These are phyloP conservation scores for Candida piceae DNA, from an alignment of 805 yeast genomes.

Conservation along the genomic window DNA sequence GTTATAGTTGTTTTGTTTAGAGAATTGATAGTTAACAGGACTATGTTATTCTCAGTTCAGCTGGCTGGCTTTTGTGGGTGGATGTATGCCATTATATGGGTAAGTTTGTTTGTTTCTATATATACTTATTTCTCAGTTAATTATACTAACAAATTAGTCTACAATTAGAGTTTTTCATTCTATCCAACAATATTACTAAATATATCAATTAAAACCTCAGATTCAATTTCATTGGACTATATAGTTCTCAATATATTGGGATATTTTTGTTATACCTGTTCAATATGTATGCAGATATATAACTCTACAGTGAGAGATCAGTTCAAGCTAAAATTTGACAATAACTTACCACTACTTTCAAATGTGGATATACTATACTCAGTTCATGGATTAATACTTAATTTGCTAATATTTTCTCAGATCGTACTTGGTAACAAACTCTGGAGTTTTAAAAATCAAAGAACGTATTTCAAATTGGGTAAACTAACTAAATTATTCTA, in stretches of 20 bases:
- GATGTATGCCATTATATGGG: slow-evolving; percentile 27
- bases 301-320: slow-evolving; percentile 28
- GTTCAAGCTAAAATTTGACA: slow-evolving; percentile 29
- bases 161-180: slow-evolving; percentile 38
- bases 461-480: slow-evolving; percentile 22
- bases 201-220: slow-evolving; percentile 35
- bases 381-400: slow-evolving; percentile 41
- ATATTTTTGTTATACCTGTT: slow-evolving; percentile 37
- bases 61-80: slow-evolving; percentile 23
- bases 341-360: slow-evolving; percentile 36
- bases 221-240: slow-evolving; percentile 47
- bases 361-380: slow-evolving; percentile 43
- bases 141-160: neutral
- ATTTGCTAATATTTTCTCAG: slow-evolving; percentile 35
- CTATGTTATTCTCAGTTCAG: no score
- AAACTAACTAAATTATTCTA: slow-evolving; percentile 17
- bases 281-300: slow-evolving; percentile 40
- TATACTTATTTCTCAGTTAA: no score
- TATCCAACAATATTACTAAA: slow-evolving; percentile 45
- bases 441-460: slow-evolving; percentile 31
- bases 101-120: slow-evolving; percentile 12
- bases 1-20: no score
- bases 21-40: no score
- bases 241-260: slow-evolving; percentile 43
- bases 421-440: slow-evolving; percentile 29